phyloP scores from a whole-genome alignment of 2,329 filamentous ascomycete genomes.

The Furcasterigmium sp. region DNA sequence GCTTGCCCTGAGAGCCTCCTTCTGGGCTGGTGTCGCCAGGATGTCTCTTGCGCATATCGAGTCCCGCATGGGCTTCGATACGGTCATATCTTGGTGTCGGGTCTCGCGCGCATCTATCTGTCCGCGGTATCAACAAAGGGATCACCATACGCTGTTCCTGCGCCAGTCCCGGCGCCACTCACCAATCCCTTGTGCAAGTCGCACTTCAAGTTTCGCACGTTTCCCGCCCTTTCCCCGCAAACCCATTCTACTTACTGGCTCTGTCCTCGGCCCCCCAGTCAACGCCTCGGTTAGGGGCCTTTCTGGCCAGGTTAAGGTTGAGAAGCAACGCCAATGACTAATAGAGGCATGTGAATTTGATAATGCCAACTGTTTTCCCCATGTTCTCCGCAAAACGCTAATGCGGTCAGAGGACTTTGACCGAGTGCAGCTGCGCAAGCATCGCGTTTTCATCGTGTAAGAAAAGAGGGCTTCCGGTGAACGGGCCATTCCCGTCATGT shows the following conservation, averaged over 20 bases:
- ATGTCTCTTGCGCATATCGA: too few species aligned
- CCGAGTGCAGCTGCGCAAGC: too few species aligned
- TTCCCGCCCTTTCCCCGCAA: not conserved
- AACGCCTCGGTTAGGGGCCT: not conserved
- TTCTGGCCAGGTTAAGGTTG: not conserved
- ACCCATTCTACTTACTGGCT: not conserved
- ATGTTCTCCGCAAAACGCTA: conserved; percentile 3
- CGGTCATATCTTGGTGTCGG: too few species aligned
- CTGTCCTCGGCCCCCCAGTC: not conserved
- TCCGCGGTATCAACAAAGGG: too few species aligned
- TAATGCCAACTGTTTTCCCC: conserved; percentile 2
- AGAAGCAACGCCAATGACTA: conserved; percentile 2
- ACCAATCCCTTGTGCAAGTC: not conserved
- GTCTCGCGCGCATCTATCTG: too few species aligned
- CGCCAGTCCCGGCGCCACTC: not conserved
- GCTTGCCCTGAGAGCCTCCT: too few species aligned
- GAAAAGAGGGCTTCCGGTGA: too few species aligned
- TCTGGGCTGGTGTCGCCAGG: too few species aligned
- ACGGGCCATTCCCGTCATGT: too few species aligned
- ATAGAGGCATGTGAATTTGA: conserved; percentile 2
- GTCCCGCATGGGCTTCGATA: too few species aligned
- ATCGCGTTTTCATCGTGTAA: too few species aligned
- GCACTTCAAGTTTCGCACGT: not conserved
- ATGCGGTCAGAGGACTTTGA: not conserved
- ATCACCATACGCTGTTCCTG: too few species aligned